Evolutionary conservation across 2,329 filamentous ascomycete species (phyloP).

Genomic region (Thielaviopsis cerberus): DNA sequence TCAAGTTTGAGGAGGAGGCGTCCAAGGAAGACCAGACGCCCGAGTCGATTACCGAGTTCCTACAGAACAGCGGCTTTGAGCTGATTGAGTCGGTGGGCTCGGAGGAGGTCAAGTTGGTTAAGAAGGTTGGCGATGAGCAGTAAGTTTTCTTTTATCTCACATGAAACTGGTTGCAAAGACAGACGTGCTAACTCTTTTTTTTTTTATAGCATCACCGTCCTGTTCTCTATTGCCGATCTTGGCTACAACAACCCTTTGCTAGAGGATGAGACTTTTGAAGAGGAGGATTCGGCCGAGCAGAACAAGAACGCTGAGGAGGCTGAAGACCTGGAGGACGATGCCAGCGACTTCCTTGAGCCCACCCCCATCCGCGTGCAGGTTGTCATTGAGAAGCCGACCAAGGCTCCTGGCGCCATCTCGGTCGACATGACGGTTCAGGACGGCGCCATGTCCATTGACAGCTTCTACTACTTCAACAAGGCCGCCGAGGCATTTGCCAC

Average conservation of each 20-base stretch:
- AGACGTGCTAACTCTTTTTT: constrained; percentile 5
- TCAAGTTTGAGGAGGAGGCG: constrained; percentile 68
- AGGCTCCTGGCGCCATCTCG: constrained; percentile 53
- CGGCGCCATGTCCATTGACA: constrained; percentile 71
- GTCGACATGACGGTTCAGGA: constrained; percentile 77
- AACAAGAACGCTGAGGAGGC: constrained; percentile 36
- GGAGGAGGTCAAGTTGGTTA: constrained; percentile 72
- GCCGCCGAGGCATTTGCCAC: constrained; percentile 58
- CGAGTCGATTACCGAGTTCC: constrained; percentile 66
- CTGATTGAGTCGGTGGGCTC: constrained; percentile 65
- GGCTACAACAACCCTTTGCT: constrained; percentile 44
- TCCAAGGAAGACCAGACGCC: constrained; percentile 54
- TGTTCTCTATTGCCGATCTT: constrained; percentile 72
- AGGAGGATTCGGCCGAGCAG: constrained; percentile 29
- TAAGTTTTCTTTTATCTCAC: constrained; percentile 26
- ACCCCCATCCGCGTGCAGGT: constrained; percentile 68
- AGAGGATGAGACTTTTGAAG: constrained; percentile 35
- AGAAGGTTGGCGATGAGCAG: constrained; percentile 77
- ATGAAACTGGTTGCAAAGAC: not conserved
- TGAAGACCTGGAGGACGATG: constrained; percentile 31
- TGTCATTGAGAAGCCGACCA: constrained; percentile 69
- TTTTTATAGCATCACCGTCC: constrained; percentile 43
- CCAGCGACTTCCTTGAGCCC: constrained; percentile 27
- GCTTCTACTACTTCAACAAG: constrained; percentile 73
- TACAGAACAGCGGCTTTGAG: constrained; percentile 71